Conservation (phyloP, 225 moss, liverwort and hornwort genomes). For the Sphagnum contortum region DNA sequence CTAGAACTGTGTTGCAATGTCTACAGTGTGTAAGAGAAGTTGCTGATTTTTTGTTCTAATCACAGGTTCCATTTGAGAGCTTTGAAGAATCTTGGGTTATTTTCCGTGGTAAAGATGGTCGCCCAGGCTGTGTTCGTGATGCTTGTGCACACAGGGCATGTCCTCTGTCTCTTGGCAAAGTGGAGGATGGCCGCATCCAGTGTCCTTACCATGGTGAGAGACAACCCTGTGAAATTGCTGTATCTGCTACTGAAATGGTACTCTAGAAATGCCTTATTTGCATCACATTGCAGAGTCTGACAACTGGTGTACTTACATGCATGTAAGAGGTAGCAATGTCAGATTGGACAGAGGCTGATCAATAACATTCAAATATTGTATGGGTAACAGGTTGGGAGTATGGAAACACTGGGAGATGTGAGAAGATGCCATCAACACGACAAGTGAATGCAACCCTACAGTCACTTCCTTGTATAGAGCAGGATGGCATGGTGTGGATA, state of each 20-base stretch:
- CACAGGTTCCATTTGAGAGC: conserved; percentile 81
- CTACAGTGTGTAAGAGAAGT: background rate
- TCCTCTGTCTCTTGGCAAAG: conserved; percentile 83
- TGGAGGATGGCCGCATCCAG: conserved; percentile 74
- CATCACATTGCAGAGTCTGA: background rate
- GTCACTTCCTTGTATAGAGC: conserved; percentile 81
- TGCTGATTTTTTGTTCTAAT: conserved; percentile 3
- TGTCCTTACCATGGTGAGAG: conserved; percentile 88
- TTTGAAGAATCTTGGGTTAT: conserved; percentile 96
- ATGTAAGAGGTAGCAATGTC: too few species aligned
- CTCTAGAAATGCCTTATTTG: background rate
- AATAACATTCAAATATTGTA: background rate
- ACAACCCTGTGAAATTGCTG: background rate
- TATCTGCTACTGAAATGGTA: conserved; percentile 2
- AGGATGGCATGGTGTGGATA: conserved; percentile 98
- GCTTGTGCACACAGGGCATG: conserved; percentile 96
- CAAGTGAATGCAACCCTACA: conserved; percentile 57
- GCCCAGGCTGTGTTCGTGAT: conserved; percentile 89
- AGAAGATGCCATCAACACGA: conserved; percentile 96
- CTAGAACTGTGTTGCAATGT: background rate
- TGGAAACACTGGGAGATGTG: conserved; percentile 67
- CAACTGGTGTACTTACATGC: too few species aligned
- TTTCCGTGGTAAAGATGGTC: conserved; percentile 89
- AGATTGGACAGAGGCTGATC: too few species aligned
- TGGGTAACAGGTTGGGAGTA: conserved; percentile 80